Evolutionary conservation across 805 yeast species (phyloP), one percentile per base, ranked within the genome.

Genomic region (Ogataea thermomethanolica): DNA sequence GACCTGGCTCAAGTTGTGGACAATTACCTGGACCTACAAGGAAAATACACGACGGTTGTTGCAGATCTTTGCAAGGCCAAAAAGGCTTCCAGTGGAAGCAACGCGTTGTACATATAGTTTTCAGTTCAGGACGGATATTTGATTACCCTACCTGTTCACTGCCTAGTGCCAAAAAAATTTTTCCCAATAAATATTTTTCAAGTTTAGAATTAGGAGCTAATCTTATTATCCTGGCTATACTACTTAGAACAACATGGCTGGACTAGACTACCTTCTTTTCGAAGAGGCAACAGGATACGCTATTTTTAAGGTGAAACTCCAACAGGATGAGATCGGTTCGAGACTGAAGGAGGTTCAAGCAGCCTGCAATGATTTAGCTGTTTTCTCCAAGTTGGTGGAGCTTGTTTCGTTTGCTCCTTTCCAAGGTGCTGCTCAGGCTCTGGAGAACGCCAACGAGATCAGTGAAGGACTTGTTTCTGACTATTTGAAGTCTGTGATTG

Each of bases 281-380:
- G 99, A 93, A 74, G 98, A 93, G 74, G 96, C 99, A 46, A 89
- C 98, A 39, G 99, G 99, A 54, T 93, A 91, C 66, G 98, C 95
- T 53, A 75, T 93, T 61, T 93, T 91, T 80, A 86, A 91, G 67
- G 97, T 93, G 47, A 79, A 81, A 56, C 73, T 88, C 51, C 95
- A 89, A 69, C 96, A 91, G 63, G 99, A 93, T 70, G 89, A 86
- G 61, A 80, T 93, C 52, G 95, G 97, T 37, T 75, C 95, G 32
- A 80, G 95, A 62, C 74, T 86, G 68, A 84, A 83, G 65, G 99
- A 93, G 68, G 98, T 93, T 31, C 98, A 93, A 71, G 81, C 80
- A 54, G 90, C 95, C 45, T 76, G 88, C 46, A 81, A 75, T 54
- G 98, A 93, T 59, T 77, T 93, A 51, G 82, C 81, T 48, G 76